phyloP scores from a whole-genome alignment of 768 basidiomycete species.

The Russula ochroleuca region DNA sequence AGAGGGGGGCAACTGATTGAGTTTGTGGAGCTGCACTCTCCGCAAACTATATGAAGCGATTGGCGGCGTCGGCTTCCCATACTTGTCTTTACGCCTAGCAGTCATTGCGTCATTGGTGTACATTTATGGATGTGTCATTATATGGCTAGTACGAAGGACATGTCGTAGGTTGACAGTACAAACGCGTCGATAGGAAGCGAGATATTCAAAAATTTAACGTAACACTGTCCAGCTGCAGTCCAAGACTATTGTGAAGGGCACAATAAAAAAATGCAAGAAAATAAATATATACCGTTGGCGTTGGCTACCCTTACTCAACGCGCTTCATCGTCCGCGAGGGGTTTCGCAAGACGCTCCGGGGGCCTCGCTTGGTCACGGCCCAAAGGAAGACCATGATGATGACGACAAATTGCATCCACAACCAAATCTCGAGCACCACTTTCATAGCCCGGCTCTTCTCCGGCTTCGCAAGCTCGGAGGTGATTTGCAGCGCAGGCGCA shows the following conservation, averaged over 20 bases:
- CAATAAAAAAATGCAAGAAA: not conserved
- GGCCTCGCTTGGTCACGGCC: slow-evolving; percentile 75
- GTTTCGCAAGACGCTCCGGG: slow-evolving; percentile 59
- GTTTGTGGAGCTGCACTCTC: not conserved
- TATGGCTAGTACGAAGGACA: slow-evolving; percentile 3
- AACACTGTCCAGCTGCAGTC: not conserved
- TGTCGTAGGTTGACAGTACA: not conserved
- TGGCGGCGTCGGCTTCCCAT: not conserved
- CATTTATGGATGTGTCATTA: not conserved
- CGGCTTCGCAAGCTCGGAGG: not conserved
- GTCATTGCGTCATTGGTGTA: not conserved
- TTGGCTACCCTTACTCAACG: slow-evolving; percentile 1
- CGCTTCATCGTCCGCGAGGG: slow-evolving; percentile 32
- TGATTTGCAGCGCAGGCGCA: not conserved
- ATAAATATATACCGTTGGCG: not conserved
- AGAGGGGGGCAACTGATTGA: not conserved
- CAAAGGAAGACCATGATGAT: slow-evolving; percentile 74
- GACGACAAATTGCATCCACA: slow-evolving; percentile 77
- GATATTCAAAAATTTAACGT: not conserved
- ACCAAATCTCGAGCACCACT: slow-evolving; percentile 69
- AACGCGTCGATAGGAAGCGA: not conserved
- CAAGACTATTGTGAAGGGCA: not conserved
- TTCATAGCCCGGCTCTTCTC: slow-evolving; percentile 35
- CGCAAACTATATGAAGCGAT: not conserved
- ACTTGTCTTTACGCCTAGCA: not conserved